These are phyloP conservation scores for Cyclotella atomus DNA, from an alignment of 108 stramenopile genomes.

Conservation along the genomic window DNA sequence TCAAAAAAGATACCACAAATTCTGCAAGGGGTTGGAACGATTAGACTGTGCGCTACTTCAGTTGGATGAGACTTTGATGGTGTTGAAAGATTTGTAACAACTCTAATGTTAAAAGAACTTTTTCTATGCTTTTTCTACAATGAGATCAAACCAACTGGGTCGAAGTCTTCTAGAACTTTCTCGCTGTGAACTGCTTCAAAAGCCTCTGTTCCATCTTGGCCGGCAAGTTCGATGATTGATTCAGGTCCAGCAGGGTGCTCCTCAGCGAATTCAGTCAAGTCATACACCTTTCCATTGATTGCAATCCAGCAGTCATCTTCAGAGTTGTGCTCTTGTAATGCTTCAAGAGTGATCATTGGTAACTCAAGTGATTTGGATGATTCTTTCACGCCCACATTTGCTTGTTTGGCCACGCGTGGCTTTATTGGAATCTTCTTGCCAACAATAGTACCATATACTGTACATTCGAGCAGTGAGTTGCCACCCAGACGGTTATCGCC, in stretches of 20 bases:
- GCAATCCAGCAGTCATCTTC: constrained; percentile 91
- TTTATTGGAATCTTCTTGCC: constrained; percentile 83
- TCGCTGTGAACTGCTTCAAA: constrained; percentile 86
- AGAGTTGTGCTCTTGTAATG: constrained; percentile 76
- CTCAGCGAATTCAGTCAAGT: constrained; percentile 90
- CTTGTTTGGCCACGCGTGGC: constrained; percentile 20
- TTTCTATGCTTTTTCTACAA: background rate
- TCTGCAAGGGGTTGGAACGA: constrained; percentile 81
- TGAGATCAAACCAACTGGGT: constrained; percentile 35
- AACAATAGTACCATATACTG: constrained; percentile 86
- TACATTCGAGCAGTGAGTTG: constrained; percentile 89
- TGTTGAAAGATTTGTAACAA: constrained; percentile 61
- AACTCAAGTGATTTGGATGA: constrained; percentile 20
- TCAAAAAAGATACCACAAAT: constrained; percentile 64
- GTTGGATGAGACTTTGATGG: constrained; percentile 84
- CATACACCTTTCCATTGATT: constrained; percentile 86
- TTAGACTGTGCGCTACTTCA: constrained; percentile 69
- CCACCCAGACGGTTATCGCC: constrained; percentile 86
- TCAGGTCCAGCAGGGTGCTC: constrained; percentile 92
- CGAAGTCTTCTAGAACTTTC: constrained; percentile 86
- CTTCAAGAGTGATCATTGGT: constrained; percentile 60
- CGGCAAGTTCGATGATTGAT: constrained; percentile 81
- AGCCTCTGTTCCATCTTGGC: constrained; percentile 84
- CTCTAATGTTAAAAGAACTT: background rate
- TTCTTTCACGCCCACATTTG: constrained; percentile 13